A percentile compares a stretch with the other conserved stretches of the same genome.
phyloP scores from a whole-genome alignment of 129 eudicot genomes.

The Flaveria linearis region DNA sequence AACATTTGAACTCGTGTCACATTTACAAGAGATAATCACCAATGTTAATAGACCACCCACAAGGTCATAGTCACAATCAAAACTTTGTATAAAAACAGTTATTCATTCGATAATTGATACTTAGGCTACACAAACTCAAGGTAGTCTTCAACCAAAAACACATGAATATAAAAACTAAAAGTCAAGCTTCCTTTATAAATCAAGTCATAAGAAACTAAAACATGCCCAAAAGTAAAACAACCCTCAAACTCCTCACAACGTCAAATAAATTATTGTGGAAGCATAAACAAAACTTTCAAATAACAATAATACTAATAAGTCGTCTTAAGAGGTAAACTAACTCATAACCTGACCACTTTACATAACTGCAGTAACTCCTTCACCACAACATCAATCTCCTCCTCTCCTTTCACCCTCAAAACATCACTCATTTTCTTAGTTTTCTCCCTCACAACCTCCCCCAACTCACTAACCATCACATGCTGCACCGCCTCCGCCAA shows the following conservation, averaged over 20 bases:
- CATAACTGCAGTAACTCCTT: not conserved
- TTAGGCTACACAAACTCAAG: not conserved
- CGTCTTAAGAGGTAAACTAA: not conserved
- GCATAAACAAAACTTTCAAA: not conserved
- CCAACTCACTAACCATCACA: constrained; percentile 5
- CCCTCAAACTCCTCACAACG: not conserved
- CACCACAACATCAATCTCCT: constrained; percentile 3
- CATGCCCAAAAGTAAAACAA: not conserved
- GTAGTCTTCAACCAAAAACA: not conserved
- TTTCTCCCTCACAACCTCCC: constrained; percentile 10
- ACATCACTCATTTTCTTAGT: constrained; percentile 4
- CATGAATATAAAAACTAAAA: not conserved
- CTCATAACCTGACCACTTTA: not conserved
- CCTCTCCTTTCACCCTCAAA: constrained; percentile 2
- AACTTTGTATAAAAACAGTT: too few relatives aligned
- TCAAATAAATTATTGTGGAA: not conserved
- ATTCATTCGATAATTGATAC: not conserved
- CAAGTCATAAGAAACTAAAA: not conserved
- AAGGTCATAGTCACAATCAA: too few relatives aligned
- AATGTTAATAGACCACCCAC: too few relatives aligned
- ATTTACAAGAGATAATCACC: too few relatives aligned
- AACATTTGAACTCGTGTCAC: too few relatives aligned
- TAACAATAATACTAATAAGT: not conserved
- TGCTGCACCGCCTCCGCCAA: not conserved
- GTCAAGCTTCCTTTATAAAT: not conserved